These are phyloP conservation scores for Trichodelitschia bisporula DNA, from an alignment of 495 filamentous ascomycete species.

Conservation along the genomic window DNA sequence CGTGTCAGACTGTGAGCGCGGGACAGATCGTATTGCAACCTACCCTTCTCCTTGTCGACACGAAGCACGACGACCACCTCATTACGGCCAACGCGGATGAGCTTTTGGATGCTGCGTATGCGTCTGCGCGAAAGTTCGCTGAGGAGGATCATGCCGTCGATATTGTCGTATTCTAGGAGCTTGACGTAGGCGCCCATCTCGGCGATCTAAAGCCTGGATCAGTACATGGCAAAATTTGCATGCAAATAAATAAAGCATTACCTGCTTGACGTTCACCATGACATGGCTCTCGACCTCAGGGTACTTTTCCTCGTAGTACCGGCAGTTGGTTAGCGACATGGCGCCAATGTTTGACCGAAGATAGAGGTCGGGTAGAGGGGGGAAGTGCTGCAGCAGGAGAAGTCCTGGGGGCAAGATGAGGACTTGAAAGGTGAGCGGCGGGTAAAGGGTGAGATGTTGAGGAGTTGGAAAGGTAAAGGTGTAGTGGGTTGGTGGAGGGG, in stretches of 20 bases:
- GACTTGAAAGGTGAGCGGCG: not conserved
- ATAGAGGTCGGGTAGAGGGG: not conserved
- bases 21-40: conserved; percentile 4
- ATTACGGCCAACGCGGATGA: conserved; percentile 91
- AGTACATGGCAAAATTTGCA: not conserved
- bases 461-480: too few relatives aligned
- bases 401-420: not conserved
- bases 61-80: conserved; percentile 94
- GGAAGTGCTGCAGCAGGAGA: not conserved
- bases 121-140: conserved; percentile 88
- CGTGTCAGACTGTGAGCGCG: too few relatives aligned
- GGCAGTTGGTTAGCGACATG: conserved; percentile 97
- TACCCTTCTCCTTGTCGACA: conserved; percentile 97
- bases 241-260: too few relatives aligned
- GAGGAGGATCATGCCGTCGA: conserved; percentile 98
- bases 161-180: conserved; percentile 97
- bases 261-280: conserved; percentile 47
- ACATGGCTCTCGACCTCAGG: conserved; percentile 98
- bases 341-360: conserved; percentile 4
- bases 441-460: too few relatives aligned
- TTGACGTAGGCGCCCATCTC: conserved; percentile 99
- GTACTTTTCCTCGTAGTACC: conserved; percentile 96
- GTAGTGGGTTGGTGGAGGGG: too few relatives aligned
- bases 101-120: conserved; percentile 95
- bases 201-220: conserved; percentile 43